phyloP scores from a whole-genome alignment of 2,329 filamentous ascomycete species.

The Colletotrichum sidae region DNA sequence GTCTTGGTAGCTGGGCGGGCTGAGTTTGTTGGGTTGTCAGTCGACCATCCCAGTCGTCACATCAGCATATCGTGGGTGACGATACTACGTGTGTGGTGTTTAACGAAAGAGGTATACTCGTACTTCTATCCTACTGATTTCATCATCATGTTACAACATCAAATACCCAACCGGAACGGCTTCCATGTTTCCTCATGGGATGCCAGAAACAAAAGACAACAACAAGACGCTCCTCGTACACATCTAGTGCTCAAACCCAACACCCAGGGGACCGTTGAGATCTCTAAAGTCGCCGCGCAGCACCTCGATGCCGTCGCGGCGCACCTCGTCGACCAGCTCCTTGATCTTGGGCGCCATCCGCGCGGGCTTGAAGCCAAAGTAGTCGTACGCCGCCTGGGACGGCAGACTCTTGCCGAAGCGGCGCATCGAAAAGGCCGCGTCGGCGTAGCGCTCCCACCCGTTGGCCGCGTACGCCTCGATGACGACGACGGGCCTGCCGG shows the following conservation, averaged over 20 bases:
- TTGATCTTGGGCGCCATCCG: slow-evolving; percentile 49
- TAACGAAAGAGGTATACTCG: not conserved
- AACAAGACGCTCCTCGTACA: no score
- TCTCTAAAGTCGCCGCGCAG: slow-evolving; percentile 48
- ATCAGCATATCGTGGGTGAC: no score
- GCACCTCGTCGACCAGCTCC: slow-evolving; percentile 44
- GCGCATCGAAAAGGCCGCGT: slow-evolving; percentile 65
- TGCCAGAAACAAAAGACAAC: no score
- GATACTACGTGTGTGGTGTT: not conserved
- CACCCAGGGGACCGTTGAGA: slow-evolving; percentile 39
- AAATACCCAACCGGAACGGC: not conserved
- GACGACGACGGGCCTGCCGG: slow-evolving; percentile 59
- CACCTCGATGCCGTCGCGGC: slow-evolving; percentile 45
- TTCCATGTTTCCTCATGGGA: not conserved
- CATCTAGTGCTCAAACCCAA: slow-evolving; percentile 30
- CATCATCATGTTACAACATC: not conserved
- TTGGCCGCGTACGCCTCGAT: slow-evolving; percentile 70
- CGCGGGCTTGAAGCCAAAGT: slow-evolving; percentile 61
- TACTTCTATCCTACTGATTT: not conserved
- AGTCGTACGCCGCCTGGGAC: slow-evolving; percentile 62
- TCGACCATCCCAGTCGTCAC: no score
- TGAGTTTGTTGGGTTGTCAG: no score
- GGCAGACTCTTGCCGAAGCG: slow-evolving; percentile 67
- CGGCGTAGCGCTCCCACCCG: slow-evolving; percentile 71
- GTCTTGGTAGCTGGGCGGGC: not conserved